Conservation (phyloP, 148 eudicot species). For the Tetragonia tetragonoides region DNA sequence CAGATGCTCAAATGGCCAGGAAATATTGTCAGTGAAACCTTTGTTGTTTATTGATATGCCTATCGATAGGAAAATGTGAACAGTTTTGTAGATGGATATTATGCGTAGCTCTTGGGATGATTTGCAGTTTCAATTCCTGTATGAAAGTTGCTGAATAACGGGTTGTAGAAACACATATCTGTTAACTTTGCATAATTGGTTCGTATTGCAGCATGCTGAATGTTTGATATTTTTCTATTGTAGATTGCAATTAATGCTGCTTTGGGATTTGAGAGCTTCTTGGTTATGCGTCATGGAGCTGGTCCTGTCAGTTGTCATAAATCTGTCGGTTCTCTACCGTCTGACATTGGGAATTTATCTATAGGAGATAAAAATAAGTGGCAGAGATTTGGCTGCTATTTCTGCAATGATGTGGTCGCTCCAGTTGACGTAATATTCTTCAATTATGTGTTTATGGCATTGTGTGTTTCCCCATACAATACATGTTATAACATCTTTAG, state of each 20-base stretch:
- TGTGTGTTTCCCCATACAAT: background rate
- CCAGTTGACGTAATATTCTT: slow-evolving; percentile 69
- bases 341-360: slow-evolving; percentile 47
- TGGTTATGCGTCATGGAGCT: slow-evolving; percentile 97
- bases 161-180: background rate
- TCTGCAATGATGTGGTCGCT: slow-evolving; percentile 97
- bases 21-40: background rate
- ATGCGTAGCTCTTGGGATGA: background rate
- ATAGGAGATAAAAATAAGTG: slow-evolving; percentile 29
- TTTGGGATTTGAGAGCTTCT: slow-evolving; percentile 89
- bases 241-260: slow-evolving; percentile 85
- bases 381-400: slow-evolving; percentile 86
- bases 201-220: background rate
- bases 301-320: slow-evolving; percentile 51
- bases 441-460: background rate
- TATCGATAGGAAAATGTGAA: background rate
- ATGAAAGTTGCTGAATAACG: background rate
- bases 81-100: background rate
- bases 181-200: background rate
- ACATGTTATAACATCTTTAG: background rate
- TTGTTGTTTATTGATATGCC: background rate
- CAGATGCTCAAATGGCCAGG: background rate
- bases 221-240: background rate
- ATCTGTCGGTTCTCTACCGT: slow-evolving; percentile 30
- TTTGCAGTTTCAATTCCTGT: background rate